phyloP scores from a whole-genome alignment of 2,329 filamentous ascomycete genomes.

The Aspergillus aculeatinus region DNA sequence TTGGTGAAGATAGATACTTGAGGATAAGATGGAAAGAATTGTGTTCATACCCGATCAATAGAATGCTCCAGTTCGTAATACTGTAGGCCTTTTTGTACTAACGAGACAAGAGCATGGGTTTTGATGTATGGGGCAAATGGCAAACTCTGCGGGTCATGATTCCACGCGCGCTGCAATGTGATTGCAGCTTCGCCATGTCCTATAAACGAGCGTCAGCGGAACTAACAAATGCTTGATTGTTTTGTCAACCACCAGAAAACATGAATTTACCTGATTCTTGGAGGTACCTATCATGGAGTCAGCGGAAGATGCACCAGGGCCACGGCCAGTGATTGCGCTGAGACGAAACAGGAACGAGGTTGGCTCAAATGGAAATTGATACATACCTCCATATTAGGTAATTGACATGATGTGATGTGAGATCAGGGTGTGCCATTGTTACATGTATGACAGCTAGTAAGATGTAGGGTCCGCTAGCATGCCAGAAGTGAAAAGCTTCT shows the following conservation, averaged over 20 bases:
- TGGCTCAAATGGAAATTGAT: neutral
- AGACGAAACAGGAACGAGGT: constrained; percentile 7
- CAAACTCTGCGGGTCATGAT: constrained; percentile 59
- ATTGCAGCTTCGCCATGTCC: constrained; percentile 60
- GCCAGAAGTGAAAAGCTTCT: constrained; percentile 27
- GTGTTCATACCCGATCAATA: constrained; percentile 47
- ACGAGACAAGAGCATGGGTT: constrained; percentile 58
- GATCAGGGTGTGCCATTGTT: constrained; percentile 45
- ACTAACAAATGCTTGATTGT: constrained; percentile 4
- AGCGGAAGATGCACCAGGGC: constrained; percentile 7
- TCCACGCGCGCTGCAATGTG: constrained; percentile 62
- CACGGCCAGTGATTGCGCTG: constrained; percentile 19
- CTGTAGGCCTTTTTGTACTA: constrained; percentile 64
- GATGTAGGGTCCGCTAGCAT: constrained; percentile 28
- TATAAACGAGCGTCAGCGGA: constrained; percentile 24
- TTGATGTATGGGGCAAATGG: constrained; percentile 61
- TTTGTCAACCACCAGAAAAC: constrained; percentile 4
- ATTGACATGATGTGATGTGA: constrained; percentile 62
- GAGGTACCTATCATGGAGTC: constrained; percentile 47
- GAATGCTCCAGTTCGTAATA: constrained; percentile 53
- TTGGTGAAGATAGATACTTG: neutral
- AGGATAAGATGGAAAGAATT: constrained; percentile 3
- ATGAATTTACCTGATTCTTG: constrained; percentile 54
- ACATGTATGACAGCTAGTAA: constrained; percentile 42
- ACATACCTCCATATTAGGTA: constrained; percentile 67